Evolutionary conservation across 1,284 basidiomycete species (phyloP), one percentile per base, ranked within the genome.

Genomic region (Austroboletus novae-zelandiae): DNA sequence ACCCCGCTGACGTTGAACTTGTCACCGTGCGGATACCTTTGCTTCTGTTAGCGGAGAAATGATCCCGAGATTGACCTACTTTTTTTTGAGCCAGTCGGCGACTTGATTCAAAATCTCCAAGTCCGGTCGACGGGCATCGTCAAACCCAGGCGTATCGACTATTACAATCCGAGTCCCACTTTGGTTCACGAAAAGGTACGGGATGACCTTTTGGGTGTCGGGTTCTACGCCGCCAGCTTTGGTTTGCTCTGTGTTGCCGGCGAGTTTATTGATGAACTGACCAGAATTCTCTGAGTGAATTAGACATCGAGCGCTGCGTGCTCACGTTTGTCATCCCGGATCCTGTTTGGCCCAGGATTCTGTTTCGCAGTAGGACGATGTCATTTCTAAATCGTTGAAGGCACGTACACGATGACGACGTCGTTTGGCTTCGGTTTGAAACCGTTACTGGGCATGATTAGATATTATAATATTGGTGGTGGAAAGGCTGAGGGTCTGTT

Each of bases 111-210:
- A 39, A 42, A 64, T 45, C 20, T 58, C 44, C 1, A 35, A 6
- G 17, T 62, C 61, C 13, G 51, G 47, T 15, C 48, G 41, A 18
- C 35, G 9, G 2, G 60, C 61, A 32, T 62, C 55, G 11, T 66
- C 51, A 31, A 62, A 62, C 31, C 61, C 61, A 1, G 64, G 61
- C 23, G 64, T 66, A 25, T 66, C 64, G 9, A 62, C 51, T 4
- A 66, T 27, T 32, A 62, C 48, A 30, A 61, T 50, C 27, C 48
- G 56, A 25, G 53, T 51, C 11, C 25, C 25, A 25, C 8, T 25
- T 9, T 25, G 25, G 25, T 32, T 15, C 31, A 15, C 0, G 10
- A 59, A 2, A 17, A 10, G 8, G 32, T 57, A 39, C 23, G 59
- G 40, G 0, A 27, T 52, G 32, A 63, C 39, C 14, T n/a, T 3